phyloP scores from a whole-genome alignment of 2,329 filamentous ascomycete genomes.

The Purpureocillium lavendulum region DNA sequence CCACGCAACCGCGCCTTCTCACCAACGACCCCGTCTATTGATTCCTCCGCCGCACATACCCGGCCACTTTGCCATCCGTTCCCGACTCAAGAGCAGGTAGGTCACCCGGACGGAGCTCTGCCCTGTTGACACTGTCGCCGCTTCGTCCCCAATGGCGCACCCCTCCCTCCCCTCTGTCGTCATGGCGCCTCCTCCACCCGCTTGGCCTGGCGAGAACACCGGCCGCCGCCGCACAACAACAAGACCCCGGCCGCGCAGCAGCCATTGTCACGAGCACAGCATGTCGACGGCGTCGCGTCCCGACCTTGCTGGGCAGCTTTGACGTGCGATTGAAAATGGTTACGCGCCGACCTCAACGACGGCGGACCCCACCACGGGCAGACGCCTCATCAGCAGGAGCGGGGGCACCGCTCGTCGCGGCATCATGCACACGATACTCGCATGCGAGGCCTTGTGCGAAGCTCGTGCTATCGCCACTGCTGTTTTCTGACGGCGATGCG shows the following conservation, averaged over 20 bases:
- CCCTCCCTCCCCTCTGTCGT: conserved; percentile 29
- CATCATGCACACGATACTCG: too few species aligned
- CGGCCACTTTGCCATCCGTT: background rate
- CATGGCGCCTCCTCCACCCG: conserved; percentile 22
- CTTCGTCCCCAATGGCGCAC: conserved; percentile 10
- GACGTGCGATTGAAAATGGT: background rate
- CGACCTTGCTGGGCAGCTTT: background rate
- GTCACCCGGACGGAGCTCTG: background rate
- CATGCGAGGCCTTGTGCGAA: too few species aligned
- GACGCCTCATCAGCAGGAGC: background rate
- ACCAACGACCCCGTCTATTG: conserved; percentile 3
- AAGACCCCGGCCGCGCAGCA: background rate
- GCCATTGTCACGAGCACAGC: background rate
- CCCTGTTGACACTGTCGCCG: conserved; percentile 5
- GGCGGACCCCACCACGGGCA: background rate
- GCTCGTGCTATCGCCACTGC: too few species aligned
- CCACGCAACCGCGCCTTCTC: conserved; percentile 8
- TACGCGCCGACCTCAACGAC: background rate
- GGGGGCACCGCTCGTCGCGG: too few species aligned
- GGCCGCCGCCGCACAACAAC: background rate
- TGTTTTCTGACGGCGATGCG: too few species aligned
- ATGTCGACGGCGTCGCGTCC: background rate
- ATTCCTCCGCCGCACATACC: background rate
- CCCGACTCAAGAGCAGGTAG: conserved; percentile 4
- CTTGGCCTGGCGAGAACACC: background rate